Evolutionary conservation across 2,329 filamentous ascomycete species (phyloP).

Genomic region (Didymella segeticola): DNA sequence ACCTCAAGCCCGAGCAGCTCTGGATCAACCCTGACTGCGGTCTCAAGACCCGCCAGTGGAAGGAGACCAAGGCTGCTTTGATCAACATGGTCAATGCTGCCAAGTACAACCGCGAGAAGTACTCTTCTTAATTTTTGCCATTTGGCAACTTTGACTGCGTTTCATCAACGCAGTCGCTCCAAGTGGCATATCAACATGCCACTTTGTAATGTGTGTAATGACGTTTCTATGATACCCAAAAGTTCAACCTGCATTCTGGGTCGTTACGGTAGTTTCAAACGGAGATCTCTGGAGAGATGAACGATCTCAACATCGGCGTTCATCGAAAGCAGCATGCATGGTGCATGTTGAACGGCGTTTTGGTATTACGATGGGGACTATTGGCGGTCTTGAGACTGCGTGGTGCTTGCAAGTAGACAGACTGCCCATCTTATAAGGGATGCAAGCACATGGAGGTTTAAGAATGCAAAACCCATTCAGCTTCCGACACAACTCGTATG

Average conservation of each 20-base stretch:
- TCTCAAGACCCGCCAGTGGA: slow-evolving; percentile 98
- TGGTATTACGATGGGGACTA: background rate
- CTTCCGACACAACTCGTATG: background rate
- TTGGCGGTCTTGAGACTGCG: background rate
- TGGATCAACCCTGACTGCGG: slow-evolving; percentile 99
- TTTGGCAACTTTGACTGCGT: slow-evolving; percentile 33
- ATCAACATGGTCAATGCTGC: slow-evolving; percentile 97
- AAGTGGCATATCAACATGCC: slow-evolving; percentile 49
- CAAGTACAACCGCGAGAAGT: slow-evolving; percentile 94
- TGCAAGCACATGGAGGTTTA: slow-evolving; percentile 11
- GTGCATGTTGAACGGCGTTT: slow-evolving; percentile 18
- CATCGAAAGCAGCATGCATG: slow-evolving; percentile 31
- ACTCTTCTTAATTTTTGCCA: slow-evolving; percentile 63
- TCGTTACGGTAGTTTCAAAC: slow-evolving; percentile 38
- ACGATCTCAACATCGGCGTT: slow-evolving; percentile 52
- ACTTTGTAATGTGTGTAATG: slow-evolving; percentile 50
- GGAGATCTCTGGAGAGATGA: slow-evolving; percentile 32
- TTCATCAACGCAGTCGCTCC: slow-evolving; percentile 43
- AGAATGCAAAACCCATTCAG: slow-evolving; percentile 17
- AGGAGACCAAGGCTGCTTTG: slow-evolving; percentile 96
- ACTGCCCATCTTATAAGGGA: background rate
- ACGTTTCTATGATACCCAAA: slow-evolving; percentile 52
- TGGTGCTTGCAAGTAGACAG: slow-evolving; percentile 8
- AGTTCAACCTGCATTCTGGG: slow-evolving; percentile 52
- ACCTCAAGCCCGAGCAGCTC: slow-evolving; percentile 97